A percentile compares a stretch with the other conserved stretches of the same genome.
Evolutionary conservation across 1,139 yeast species (phyloP).

Genomic region (Geotrichum siamense): DNA sequence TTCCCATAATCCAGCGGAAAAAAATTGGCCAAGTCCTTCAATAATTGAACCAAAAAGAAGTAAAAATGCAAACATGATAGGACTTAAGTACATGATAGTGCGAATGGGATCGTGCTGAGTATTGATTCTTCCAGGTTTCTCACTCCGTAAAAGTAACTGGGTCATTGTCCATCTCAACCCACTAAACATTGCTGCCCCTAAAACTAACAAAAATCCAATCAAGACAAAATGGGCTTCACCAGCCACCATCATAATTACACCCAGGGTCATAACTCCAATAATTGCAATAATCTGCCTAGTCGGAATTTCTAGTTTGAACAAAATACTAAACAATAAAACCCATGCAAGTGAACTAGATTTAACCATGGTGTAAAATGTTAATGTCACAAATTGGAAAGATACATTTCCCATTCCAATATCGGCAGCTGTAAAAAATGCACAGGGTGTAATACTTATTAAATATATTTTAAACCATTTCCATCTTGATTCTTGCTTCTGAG

Average conservation of each 20-base stretch:
- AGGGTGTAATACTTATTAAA: conserved; percentile 58
- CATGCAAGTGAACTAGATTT: conserved; percentile 81
- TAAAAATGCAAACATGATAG: conserved; percentile 65
- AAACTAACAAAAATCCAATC: conserved; percentile 63
- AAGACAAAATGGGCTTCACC: conserved; percentile 39
- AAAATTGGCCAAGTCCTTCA: conserved; percentile 58
- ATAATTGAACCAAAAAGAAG: conserved; percentile 52
- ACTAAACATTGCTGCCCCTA: conserved; percentile 71
- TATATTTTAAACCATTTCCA: conserved; percentile 21
- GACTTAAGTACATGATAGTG: conserved; percentile 77
- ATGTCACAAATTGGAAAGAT: conserved; percentile 68
- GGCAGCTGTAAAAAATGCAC: conserved; percentile 82
- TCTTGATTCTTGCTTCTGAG: background rate
- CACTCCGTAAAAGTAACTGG: conserved; percentile 57
- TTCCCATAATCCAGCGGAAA: conserved; percentile 54
- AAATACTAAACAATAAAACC: conserved; percentile 76
- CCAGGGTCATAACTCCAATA: conserved; percentile 67
- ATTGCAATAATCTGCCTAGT: conserved; percentile 59
- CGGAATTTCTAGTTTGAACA: conserved; percentile 69
- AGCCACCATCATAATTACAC: conserved; percentile 79
- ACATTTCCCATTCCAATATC: conserved; percentile 92
- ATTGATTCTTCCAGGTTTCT: conserved; percentile 24
- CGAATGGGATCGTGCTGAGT: conserved; percentile 56
- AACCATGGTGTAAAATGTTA: conserved; percentile 87
- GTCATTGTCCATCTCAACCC: conserved; percentile 96